A percentile compares a stretch with the other conserved stretches of the same genome.
These are phyloP conservation scores for Phaseolus lunatus DNA, from an alignment of 306 rosid species.

Conservation along the genomic window DNA sequence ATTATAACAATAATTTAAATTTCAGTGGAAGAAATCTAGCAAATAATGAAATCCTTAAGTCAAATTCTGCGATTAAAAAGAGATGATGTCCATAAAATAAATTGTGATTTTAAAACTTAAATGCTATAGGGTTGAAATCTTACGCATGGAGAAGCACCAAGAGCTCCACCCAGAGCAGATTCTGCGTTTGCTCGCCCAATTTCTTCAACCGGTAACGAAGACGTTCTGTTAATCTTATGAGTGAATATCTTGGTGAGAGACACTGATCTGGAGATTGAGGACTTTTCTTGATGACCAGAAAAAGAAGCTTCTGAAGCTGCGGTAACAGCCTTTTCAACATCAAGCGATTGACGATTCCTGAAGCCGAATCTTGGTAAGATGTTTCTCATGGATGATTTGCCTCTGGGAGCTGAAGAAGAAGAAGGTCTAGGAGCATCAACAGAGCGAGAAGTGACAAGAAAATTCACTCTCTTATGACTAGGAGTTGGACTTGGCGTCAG, in stretches of 20 bases:
- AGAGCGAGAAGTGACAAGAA: constrained; percentile 67
- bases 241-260: constrained; percentile 78
- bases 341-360: constrained; percentile 66
- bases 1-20: constrained; percentile 3
- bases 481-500: constrained; percentile 79
- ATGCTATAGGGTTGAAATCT: constrained; percentile 44
- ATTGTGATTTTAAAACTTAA: neutral
- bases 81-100: neutral
- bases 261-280: constrained; percentile 71
- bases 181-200: constrained; percentile 60
- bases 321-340: constrained; percentile 62
- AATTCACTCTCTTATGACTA: constrained; percentile 80
- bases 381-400: constrained; percentile 67
- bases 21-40: constrained; percentile 3
- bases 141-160: constrained; percentile 65
- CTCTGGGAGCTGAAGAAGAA: constrained; percentile 59
- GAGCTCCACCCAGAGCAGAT: constrained; percentile 62
- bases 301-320: constrained; percentile 59
- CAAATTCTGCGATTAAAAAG: constrained; percentile 17
- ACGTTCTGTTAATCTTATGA: constrained; percentile 76
- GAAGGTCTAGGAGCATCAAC: constrained; percentile 58
- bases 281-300: constrained; percentile 62
- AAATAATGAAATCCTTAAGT: constrained; percentile 33
- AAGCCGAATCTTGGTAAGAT: constrained; percentile 83
- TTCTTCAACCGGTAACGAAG: constrained; percentile 90